A percentile compares a stretch with the other conserved stretches of the same genome.
Conservation (phyloP, 2,329 filamentous ascomycete genomes). For the Aspergillus fijiensis region DNA sequence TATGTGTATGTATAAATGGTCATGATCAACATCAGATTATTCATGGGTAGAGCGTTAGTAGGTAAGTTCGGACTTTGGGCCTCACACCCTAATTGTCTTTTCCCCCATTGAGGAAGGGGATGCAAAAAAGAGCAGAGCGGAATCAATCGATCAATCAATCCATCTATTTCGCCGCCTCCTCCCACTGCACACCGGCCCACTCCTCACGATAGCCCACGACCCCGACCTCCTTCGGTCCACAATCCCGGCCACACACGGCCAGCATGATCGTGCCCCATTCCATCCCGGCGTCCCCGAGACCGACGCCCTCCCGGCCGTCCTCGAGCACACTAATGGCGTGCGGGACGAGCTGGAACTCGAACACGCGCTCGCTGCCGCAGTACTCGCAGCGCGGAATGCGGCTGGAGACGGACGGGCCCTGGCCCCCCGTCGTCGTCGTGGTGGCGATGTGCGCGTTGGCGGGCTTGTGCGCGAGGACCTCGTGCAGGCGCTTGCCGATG, state of each 20-base stretch:
- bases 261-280: conserved; percentile 95
- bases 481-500: conserved; percentile 64
- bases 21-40: conserved; percentile 23
- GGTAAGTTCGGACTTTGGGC: no score
- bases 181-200: conserved; percentile 98
- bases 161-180: conserved; percentile 56
- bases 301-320: conserved; percentile 61
- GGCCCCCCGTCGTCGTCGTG: conserved; percentile 20
- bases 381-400: conserved; percentile 72
- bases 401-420: conserved; percentile 26
- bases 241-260: conserved; percentile 79
- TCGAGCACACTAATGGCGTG: conserved; percentile 88
- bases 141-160: no score
- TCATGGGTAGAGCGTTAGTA: conserved; percentile 1
- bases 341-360: conserved; percentile 90
- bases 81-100: not conserved
- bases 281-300: conserved; percentile 76
- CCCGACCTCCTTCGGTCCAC: conserved; percentile 62
- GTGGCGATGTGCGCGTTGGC: conserved; percentile 26
- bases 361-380: conserved; percentile 73
- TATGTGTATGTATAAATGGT: conserved; percentile 10
- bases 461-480: conserved; percentile 13
- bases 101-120: no score
- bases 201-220: conserved; percentile 83
- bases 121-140: no score